Base-by-base conservation (phyloP, 2,329 filamentous ascomycete species). In the Pseudopyrenochaeta lycopersici region DNA sequence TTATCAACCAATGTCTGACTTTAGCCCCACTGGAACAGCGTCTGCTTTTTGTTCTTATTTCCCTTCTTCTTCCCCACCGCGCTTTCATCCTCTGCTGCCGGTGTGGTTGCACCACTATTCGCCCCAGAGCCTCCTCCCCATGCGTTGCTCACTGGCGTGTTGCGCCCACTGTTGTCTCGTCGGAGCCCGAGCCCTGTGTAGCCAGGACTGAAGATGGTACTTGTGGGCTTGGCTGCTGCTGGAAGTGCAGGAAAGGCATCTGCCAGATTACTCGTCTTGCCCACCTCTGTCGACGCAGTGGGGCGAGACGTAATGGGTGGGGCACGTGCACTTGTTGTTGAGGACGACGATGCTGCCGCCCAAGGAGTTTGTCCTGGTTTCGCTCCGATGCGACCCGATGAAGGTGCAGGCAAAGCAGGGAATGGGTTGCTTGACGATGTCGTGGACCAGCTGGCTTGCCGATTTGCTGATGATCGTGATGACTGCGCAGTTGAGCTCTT, bases 221-320 rank as follows among this genome's bases (percentile, higher is more conserved):
- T 83, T 35, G 82, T 85, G 3, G 85, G 85, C 65, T 88, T 97
- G 0, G 90, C 84, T 1, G 92, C 92, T 0, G 87, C 82, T 0
- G 93, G 93, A 1, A 97, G 82, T 1, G 92, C 88, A 0, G 93
- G 94, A 76, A 97, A 97, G 0, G 88, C 86, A 58, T 93, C 89
- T 46, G 59, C 57, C 21, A 59, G 38, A 52, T 54, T 57, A 18
- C 47, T 49, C 54, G 74, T 44, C 64, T 62, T 71, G 32, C 55
- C 65, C 49, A 68, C 43, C n/a, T 61, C 60, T 23, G 59, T 62
- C 42, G 71, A 69, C 46, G 72, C 71, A 18, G 59, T 55, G 27
- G 68, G 57, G 17, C 71, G 70, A 20, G 72, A 70, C n/a, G 75
- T 67, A 18, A 74, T 70, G 12, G 80, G 70, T 43, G 78, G 76